Evolutionary conservation across 2,329 filamentous ascomycete species (phyloP), one percentile per base, ranked within the genome.

Genomic region (Aureobasidium subglaciale): DNA sequence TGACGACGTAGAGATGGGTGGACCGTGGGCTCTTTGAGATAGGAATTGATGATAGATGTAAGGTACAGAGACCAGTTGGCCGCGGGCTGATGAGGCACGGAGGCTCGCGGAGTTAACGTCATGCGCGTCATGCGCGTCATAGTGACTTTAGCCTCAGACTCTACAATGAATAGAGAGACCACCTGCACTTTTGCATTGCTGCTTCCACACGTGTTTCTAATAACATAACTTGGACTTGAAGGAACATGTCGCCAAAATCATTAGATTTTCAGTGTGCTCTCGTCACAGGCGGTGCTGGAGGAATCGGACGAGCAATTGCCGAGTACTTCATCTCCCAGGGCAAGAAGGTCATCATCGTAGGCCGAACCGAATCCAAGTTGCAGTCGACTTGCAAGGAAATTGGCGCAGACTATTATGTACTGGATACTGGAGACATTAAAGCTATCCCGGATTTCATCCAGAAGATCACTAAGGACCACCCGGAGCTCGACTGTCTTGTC

Each of bases 401-500:
- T 15, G 74, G 75, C 2, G 68, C 70, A 0, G 73, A 69, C 0
- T 83, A 81, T 61, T 82, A 81, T 58, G 71, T 71, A 22, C 67
- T 77, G 1, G 79, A 83, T 62, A 79, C 77, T 0, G 75, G 79
- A 50, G 67, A 75, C 3, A 71, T 73, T 0, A 50, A 65, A 0
- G 63, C 68, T 1, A 76, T 81, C 8, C 69, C 75, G 0, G 40
- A 50, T 0, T 81, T 82, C 58, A 67, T 77, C 53, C 56, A 71
- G 38, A 71, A 70, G 15, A 63, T 83, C 38, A 74, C 70, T 3
- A 59, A 58, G 2, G 74, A 80, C 5, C 75, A 83, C 61, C 78
- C 77, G 0, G 75, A 80, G 5, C 63, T 83, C 2, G 79, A 84
- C 65, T 83, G 79, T 59, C 63, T 83, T 0, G 69, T 83, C 63